Conservation (phyloP, 2,329 filamentous ascomycete genomes). For the Xylaria sp. region DNA sequence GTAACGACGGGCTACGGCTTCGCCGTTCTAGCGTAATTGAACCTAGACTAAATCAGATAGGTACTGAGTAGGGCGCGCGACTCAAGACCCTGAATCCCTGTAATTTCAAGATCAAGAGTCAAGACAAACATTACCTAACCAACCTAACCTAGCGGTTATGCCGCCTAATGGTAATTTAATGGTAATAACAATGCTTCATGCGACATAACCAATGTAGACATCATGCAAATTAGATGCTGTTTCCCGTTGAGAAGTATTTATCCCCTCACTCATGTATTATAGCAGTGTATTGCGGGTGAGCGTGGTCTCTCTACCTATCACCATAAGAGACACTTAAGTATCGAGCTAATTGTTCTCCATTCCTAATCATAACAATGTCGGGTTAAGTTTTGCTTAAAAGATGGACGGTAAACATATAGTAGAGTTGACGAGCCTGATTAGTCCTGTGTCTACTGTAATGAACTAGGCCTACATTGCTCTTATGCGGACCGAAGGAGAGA, state of each 20-base stretch:
- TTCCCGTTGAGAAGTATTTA: not conserved
- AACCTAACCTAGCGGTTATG: constrained; percentile 7
- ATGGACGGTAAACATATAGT: not conserved
- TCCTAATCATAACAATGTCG: not conserved
- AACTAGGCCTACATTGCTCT: not conserved
- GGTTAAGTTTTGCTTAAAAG: not conserved
- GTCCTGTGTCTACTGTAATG: not conserved
- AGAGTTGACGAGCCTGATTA: constrained; percentile 4
- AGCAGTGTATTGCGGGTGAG: not conserved
- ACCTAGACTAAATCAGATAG: not conserved
- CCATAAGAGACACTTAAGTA: not conserved
- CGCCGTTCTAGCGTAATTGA: constrained; percentile 10
- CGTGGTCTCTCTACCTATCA: not conserved
- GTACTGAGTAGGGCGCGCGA: not conserved
- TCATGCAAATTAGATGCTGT: not conserved
- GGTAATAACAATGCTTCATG: constrained; percentile 22
- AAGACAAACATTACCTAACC: constrained; percentile 4
- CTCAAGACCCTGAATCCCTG: constrained; percentile 26
- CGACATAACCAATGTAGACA: constrained; percentile 8
- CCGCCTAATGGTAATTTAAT: constrained; percentile 14
- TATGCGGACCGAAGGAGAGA: not conserved
- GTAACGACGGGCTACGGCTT: not conserved
- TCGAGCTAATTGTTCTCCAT: not conserved
- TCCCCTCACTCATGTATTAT: not conserved
- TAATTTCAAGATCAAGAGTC: constrained; percentile 21